These are phyloP conservation scores for Xylaria grammica DNA, from an alignment of 495 filamentous ascomycete species.

Conservation along the genomic window DNA sequence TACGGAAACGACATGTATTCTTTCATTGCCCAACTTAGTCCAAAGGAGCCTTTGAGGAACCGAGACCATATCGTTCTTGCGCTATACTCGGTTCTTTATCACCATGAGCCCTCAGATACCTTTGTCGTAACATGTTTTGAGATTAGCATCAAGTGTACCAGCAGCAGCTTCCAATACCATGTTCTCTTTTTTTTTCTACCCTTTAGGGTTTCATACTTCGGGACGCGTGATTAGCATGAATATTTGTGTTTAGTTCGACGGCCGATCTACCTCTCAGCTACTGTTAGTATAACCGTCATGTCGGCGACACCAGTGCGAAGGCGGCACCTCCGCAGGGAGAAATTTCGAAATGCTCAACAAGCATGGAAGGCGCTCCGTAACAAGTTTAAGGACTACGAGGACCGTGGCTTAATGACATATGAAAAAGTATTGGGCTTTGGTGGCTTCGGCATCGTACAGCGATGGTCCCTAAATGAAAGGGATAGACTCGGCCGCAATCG, in stretches of 20 bases:
- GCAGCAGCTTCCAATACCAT: too few species aligned
- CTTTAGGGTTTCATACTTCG: too few species aligned
- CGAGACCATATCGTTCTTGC: background rate
- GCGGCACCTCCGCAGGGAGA: background rate
- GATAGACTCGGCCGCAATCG: background rate
- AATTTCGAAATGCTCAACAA: background rate
- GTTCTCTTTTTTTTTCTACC: too few species aligned
- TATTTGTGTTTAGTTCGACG: background rate
- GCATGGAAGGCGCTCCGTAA: conserved; percentile 12
- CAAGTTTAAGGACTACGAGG: background rate
- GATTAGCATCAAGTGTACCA: too few species aligned
- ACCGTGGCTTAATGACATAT: background rate
- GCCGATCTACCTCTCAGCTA: background rate
- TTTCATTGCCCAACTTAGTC: background rate
- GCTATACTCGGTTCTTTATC: too few species aligned
- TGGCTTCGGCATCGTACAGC: conserved; percentile 14
- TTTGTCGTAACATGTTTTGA: background rate
- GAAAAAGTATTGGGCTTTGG: conserved; percentile 9
- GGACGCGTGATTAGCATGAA: background rate
- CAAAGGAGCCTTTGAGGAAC: conserved; percentile 12
- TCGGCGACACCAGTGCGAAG: background rate
- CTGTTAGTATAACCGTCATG: background rate
- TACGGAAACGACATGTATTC: conserved; percentile 12
- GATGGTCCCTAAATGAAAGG: background rate
- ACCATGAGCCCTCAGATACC: background rate